Percentiles rank a stretch among this genome's conserved stretches.
Evolutionary conservation across 2,329 filamentous ascomycete genomes (phyloP).

Genomic region (Nothopassalora personata): DNA sequence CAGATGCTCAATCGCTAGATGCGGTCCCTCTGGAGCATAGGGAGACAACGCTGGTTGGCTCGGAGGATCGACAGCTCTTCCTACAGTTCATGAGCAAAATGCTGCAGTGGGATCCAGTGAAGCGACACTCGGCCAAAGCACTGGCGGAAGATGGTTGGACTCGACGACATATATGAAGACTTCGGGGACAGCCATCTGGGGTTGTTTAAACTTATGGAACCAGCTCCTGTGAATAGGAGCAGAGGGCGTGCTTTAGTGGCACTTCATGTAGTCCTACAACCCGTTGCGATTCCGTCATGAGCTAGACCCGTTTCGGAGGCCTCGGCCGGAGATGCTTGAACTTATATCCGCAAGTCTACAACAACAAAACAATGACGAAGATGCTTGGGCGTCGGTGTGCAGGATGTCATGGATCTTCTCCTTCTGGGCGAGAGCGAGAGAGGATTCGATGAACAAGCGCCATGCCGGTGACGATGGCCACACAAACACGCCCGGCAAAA

Average conservation of each 20-base stretch:
- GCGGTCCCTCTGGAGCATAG: background rate
- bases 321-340: too few species aligned
- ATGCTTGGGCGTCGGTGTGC: too few species aligned
- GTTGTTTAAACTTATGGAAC: background rate
- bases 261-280: too few species aligned
- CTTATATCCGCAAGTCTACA: too few species aligned
- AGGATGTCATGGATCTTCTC: background rate
- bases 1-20: background rate
- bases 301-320: too few species aligned
- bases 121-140: too few species aligned
- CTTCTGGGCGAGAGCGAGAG: background rate
- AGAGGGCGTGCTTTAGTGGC: too few species aligned
- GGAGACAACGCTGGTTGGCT: background rate
- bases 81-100: too few species aligned
- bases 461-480: background rate
- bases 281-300: too few species aligned
- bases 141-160: slow-evolving; percentile 6
- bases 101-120: too few species aligned
- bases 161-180: background rate
- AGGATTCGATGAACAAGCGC: background rate
- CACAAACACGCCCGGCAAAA: background rate
- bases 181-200: background rate
- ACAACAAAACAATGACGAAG: too few species aligned
- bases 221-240: too few species aligned
- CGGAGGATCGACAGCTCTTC: slow-evolving; percentile 15